Percentiles rank a stretch among this genome's conserved stretches.
Conservation (phyloP, 495 filamentous ascomycete species). For the Pyrenula aspistea region DNA sequence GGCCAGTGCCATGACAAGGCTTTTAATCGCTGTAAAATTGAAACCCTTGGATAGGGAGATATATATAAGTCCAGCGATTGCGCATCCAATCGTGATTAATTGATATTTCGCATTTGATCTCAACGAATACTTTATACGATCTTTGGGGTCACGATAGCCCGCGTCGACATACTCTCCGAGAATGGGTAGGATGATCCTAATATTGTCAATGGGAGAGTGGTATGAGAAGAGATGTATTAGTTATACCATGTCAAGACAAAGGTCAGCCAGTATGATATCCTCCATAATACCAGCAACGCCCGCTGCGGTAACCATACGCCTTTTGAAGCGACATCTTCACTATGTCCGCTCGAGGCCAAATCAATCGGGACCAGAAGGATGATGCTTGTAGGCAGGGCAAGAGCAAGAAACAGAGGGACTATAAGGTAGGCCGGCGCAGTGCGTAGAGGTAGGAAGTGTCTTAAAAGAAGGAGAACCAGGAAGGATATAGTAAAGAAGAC, state of each 20-base stretch:
- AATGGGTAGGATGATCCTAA: constrained; percentile 80
- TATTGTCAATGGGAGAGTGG: neutral
- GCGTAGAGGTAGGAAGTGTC: constrained; percentile 80
- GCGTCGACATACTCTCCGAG: constrained; percentile 90
- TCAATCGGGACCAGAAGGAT: constrained; percentile 95
- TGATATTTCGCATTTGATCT: constrained; percentile 82
- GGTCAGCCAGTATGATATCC: constrained; percentile 92
- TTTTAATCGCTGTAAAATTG: constrained; percentile 51
- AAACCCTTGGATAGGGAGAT: constrained; percentile 71
- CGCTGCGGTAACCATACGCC: constrained; percentile 56
- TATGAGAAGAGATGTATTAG: neutral
- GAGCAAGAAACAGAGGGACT: constrained; percentile 82
- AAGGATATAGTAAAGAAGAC: constrained; percentile 61
- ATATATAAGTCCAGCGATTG: constrained; percentile 65
- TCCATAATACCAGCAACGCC: constrained; percentile 72
- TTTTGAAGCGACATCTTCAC: constrained; percentile 25
- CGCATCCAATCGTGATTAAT: constrained; percentile 60
- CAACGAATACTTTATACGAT: constrained; percentile 69
- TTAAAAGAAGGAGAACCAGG: constrained; percentile 68
- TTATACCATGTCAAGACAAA: constrained; percentile 84
- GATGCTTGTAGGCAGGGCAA: constrained; percentile 85
- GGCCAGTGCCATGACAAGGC: constrained; percentile 78
- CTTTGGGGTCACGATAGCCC: constrained; percentile 76
- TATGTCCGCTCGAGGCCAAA: constrained; percentile 56
- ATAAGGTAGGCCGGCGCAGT: constrained; percentile 84